Conservation (phyloP, 2,329 filamentous ascomycete species). For the Basipetospora sp. region DNA sequence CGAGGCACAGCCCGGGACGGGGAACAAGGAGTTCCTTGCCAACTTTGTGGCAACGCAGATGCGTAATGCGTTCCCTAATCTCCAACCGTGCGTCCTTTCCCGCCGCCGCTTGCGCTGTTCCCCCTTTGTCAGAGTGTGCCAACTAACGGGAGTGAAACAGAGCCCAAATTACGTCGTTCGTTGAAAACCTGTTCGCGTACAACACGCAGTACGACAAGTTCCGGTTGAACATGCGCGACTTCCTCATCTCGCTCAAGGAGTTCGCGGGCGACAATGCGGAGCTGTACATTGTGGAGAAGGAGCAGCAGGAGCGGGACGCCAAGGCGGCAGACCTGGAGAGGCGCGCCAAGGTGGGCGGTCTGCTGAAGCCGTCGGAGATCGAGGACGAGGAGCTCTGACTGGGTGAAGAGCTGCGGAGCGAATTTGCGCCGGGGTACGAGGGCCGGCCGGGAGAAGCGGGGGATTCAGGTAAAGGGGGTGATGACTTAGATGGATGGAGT, state of each 20-base stretch:
- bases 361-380: constrained; percentile 94
- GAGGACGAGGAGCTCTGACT: constrained; percentile 88
- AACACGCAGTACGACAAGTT: constrained; percentile 88
- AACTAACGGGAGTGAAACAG: not conserved
- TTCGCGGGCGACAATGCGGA: constrained; percentile 93
- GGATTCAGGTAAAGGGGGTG: constrained; percentile 14
- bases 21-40: constrained; percentile 79
- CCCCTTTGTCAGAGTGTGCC: not conserved
- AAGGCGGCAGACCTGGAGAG: constrained; percentile 82
- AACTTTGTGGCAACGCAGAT: constrained; percentile 76
- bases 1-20: constrained; percentile 67
- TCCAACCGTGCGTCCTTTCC: constrained; percentile 56
- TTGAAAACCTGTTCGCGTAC: constrained; percentile 72
- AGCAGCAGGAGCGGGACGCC: constrained; percentile 74
- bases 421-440: constrained; percentile 33
- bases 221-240: constrained; percentile 89
- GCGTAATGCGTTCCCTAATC: constrained; percentile 81
- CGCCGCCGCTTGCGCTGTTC: not conserved
- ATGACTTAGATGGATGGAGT: constrained; percentile 47
- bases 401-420: constrained; percentile 48
- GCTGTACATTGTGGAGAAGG: constrained; percentile 84
- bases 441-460: constrained; percentile 2
- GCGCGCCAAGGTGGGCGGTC: constrained; percentile 83
- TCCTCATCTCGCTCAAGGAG: constrained; percentile 92
- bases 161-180: constrained; percentile 71